Base-by-base conservation (phyloP, 1,139 yeast species). In the Nadsonia starkeyi-henricii region DNA sequence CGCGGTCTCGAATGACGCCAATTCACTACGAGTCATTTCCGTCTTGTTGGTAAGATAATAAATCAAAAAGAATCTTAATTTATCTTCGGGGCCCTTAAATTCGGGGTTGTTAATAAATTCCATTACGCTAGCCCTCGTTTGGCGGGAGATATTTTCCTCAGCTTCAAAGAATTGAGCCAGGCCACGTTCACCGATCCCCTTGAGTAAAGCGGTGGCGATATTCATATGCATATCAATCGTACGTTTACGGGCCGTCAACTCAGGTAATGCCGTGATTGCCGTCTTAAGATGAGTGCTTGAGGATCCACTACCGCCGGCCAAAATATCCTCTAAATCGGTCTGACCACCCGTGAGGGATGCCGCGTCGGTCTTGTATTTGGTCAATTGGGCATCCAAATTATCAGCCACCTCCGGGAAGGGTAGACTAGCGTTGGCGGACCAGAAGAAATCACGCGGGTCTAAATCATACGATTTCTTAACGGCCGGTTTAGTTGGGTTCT, bases 381-480 rank as follows among this genome's bases (percentile, higher is more conserved):
- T 79, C 52, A 89, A 72, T 53, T 88, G 96, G 18, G 74, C 68
- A 61, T 93, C 97, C 23, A 95, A 91, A 64, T 85, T 85, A 62
- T 91, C 98, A 36, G 94, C 98, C 20, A 93, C 97, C 62, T 91
- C 96, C 1, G 98, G 98, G 71, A 91, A 91, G 42, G 98, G 97
- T 51, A 86, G 70, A 51, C 83, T 83, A 13, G 95, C 74, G 65
- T 91, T 89, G 53, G 75, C 73, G 54, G 68, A 71, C 98, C 98
- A 91, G 67, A 91, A 91, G 62, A 85, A 85, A 68, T 91, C 98
- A 51, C 76, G 77, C 18, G 96, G 95, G 58, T 89, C 98, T 46
- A 91, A 75, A 62, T 91, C 98, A 60, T 81, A 82, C 52, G 76
- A 74, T 55, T 81, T 80, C 45, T 69, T 68, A 20, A 69, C 63